Conservation (phyloP, 2,329 filamentous ascomycete species). For the Colletotrichum orbiculare region DNA sequence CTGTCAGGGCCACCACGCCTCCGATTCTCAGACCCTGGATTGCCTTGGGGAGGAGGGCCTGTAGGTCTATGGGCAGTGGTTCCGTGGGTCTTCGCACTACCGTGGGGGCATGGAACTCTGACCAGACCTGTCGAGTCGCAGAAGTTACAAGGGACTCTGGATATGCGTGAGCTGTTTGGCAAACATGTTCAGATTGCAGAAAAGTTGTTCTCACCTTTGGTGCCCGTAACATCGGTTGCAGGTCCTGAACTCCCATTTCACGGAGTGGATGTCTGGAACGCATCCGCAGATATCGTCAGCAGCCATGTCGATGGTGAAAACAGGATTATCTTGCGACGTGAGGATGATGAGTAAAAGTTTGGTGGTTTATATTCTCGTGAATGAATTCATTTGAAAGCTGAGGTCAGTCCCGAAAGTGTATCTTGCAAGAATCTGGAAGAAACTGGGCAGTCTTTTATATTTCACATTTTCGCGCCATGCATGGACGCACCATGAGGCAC, state of each 20-base stretch:
- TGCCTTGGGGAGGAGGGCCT: conserved; percentile 10
- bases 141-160: conserved; percentile 19
- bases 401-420: no score
- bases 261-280: conserved; percentile 32
- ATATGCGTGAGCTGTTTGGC: conserved; percentile 2
- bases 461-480: no score
- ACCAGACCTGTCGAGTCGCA: conserved; percentile 29
- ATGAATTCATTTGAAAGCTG: no score
- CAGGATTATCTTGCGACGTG: background rate
- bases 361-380: no score
- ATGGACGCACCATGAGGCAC: no score
- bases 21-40: conserved; percentile 14
- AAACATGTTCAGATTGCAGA: background rate
- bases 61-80: conserved; percentile 3
- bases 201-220: conserved; percentile 7
- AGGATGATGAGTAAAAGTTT: no score
- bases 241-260: conserved; percentile 33
- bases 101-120: conserved; percentile 31
- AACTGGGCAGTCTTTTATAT: no score
- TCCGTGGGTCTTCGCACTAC: conserved; percentile 9
- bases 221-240: conserved; percentile 29
- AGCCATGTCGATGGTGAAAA: conserved; percentile 4
- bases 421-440: no score
- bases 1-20: conserved; percentile 6
- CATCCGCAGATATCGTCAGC: conserved; percentile 38